Conservation (phyloP, 2,329 filamentous ascomycete species). For the Diaporthe batatas region DNA sequence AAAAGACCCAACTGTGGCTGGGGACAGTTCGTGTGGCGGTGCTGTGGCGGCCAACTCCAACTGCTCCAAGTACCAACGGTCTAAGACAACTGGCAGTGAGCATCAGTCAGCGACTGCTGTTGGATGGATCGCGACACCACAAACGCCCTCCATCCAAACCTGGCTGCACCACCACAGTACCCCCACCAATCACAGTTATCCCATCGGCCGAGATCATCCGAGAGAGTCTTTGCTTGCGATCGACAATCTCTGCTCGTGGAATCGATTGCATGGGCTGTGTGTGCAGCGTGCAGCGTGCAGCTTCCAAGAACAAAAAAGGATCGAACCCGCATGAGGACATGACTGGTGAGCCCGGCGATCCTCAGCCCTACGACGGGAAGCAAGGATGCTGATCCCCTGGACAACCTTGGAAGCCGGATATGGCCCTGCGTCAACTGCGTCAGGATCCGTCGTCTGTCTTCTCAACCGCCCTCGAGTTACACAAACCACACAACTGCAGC, state of each 20-base stretch:
- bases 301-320: slow-evolving; percentile 11
- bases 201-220: neutral
- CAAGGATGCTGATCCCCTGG: slow-evolving; percentile 28
- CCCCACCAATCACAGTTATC: neutral
- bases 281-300: neutral
- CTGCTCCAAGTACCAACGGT: neutral
- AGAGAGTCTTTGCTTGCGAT: neutral
- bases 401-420: no score
- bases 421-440: no score
- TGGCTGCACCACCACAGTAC: neutral
- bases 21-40: slow-evolving; percentile 22
- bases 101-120: neutral
- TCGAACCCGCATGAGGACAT: slow-evolving; percentile 28
- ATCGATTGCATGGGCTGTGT: neutral
- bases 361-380: slow-evolving; percentile 34
- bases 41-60: neutral
- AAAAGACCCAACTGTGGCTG: neutral
- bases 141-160: neutral
- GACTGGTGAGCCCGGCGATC: slow-evolving; percentile 20
- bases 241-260: no score
- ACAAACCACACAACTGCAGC: neutral
- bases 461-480: neutral
- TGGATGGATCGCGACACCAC: neutral
- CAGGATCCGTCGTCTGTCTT: neutral
- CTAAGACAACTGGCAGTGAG: neutral